These are phyloP conservation scores for Coemansia sp. DNA, from an alignment of 192 early-diverging fungal genomes.

Conservation along the genomic window DNA sequence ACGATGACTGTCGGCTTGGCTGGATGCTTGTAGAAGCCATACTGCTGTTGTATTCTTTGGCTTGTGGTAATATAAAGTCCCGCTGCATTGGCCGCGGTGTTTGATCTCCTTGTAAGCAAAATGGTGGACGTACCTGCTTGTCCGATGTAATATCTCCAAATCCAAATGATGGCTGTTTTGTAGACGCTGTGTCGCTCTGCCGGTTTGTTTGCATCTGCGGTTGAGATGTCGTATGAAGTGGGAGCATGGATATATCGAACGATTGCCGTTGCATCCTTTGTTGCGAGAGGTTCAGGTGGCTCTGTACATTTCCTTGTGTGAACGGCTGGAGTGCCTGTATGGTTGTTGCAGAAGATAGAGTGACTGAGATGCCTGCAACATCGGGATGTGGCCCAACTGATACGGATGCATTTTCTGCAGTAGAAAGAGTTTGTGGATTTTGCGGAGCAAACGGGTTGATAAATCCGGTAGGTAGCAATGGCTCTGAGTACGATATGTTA, in stretches of 20 bases:
- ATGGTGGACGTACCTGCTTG: background rate
- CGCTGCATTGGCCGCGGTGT: conserved; percentile 3
- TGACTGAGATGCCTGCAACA: background rate
- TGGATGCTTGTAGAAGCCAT: background rate
- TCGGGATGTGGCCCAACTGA: background rate
- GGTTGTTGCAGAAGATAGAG: conserved; percentile 8
- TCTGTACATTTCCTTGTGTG: conserved; percentile 9
- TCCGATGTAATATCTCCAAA: background rate
- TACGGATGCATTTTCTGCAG: background rate
- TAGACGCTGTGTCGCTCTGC: background rate
- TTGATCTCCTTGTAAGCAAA: background rate
- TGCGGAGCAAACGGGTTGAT: conserved; percentile 11
- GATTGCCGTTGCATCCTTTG: conserved; percentile 32
- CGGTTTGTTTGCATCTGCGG: conserved; percentile 5
- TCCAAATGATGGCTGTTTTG: background rate
- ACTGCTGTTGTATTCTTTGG: background rate
- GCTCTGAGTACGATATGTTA: conserved; percentile 1
- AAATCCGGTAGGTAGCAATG: conserved; percentile 3
- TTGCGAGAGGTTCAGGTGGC: conserved; percentile 5
- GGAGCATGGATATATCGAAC: conserved; percentile 28
- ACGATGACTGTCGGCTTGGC: conserved; percentile 10
- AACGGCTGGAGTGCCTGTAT: conserved; percentile 14
- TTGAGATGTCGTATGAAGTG: conserved; percentile 1
- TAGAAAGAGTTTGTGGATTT: background rate
- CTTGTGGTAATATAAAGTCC: background rate